phyloP scores from a whole-genome alignment of 345 rosid species.

The Ceriops zippeliana region DNA sequence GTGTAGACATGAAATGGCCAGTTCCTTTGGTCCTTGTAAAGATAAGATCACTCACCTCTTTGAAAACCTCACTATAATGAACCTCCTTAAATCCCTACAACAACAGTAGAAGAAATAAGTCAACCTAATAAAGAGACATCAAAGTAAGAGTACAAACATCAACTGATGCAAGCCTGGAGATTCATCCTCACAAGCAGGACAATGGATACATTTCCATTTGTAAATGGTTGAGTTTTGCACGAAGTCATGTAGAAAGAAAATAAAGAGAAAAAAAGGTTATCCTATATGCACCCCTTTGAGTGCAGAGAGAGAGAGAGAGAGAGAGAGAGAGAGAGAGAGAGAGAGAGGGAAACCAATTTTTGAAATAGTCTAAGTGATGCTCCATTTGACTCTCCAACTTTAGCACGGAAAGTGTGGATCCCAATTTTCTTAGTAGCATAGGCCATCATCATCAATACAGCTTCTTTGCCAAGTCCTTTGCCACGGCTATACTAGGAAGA shows the following conservation, averaged over 20 bases:
- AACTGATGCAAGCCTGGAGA: background rate
- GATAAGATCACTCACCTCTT: slow-evolving; percentile 59
- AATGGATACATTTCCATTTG: background rate
- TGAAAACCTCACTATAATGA: slow-evolving; percentile 61
- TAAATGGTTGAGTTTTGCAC: background rate
- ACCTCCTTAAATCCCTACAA: slow-evolving; percentile 67
- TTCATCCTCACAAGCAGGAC: background rate
- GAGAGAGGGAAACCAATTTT: slow-evolving; percentile 50
- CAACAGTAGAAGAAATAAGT: slow-evolving; percentile 12
- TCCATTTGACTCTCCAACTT: slow-evolving; percentile 79
- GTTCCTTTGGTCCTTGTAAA: background rate
- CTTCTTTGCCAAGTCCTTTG: slow-evolving; percentile 88
- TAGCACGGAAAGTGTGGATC: slow-evolving; percentile 59
- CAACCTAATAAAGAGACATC: slow-evolving; percentile 4
- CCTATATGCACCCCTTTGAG: background rate
- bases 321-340: slow-evolving; percentile 3
- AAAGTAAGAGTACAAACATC: background rate
- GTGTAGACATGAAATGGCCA: background rate
- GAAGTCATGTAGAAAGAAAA: background rate
- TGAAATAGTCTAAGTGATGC: slow-evolving; percentile 66
- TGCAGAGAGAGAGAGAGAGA: background rate
- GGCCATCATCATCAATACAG: slow-evolving; percentile 87
- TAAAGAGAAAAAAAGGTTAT: background rate
- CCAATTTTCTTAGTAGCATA: slow-evolving; percentile 60
- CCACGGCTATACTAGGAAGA: slow-evolving; percentile 77